Conservation (phyloP, 2,329 filamentous ascomycete species). For the Fusarium coicis region DNA sequence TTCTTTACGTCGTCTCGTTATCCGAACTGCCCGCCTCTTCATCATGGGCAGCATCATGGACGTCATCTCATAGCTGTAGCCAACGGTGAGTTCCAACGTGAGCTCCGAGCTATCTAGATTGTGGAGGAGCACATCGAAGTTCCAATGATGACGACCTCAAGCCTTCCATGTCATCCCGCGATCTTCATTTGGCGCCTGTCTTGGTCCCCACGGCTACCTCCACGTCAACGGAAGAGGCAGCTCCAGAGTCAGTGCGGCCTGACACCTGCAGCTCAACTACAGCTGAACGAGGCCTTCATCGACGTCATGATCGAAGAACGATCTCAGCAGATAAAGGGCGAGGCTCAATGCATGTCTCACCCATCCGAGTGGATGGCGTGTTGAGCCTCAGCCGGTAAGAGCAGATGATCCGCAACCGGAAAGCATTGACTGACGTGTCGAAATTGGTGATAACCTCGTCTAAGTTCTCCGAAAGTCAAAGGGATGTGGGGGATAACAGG, state of each 20-base stretch:
- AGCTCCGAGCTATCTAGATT: background rate
- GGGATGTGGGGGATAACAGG: background rate
- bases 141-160: conserved; percentile 18
- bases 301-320: conserved; percentile 13
- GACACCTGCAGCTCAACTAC: background rate
- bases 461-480: conserved; percentile 13
- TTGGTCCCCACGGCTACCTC: conserved; percentile 5
- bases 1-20: background rate
- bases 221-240: conserved; percentile 5
- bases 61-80: conserved; percentile 22
- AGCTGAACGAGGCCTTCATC: conserved; percentile 22
- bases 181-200: conserved; percentile 23
- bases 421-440: background rate
- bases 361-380: conserved; percentile 6
- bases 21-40: conserved; percentile 8
- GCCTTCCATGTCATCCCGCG: conserved; percentile 38
- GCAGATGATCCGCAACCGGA: conserved; percentile 16
- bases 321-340: background rate
- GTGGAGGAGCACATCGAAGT: background rate
- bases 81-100: conserved; percentile 4
- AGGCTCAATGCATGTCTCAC: conserved; percentile 13
- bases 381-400: conserved; percentile 8
- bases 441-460: conserved; percentile 11
- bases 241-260: background rate
- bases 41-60: conserved; percentile 23